Base-by-base conservation (phyloP, 441 rosid genomes). In the Gossypium aridum region DNA sequence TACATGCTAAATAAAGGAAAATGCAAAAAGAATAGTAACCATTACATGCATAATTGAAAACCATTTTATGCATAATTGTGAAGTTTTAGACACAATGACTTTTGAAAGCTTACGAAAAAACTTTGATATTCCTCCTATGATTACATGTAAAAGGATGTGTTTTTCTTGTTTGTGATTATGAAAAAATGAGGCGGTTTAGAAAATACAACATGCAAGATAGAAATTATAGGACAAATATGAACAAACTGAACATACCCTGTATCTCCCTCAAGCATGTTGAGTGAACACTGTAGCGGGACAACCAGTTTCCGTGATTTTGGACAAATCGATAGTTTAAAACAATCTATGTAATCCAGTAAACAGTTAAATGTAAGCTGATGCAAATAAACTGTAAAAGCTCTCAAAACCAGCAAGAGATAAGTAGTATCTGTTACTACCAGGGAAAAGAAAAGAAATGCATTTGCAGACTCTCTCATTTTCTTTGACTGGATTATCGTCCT, bases 221-320 rank as follows among this genome's bases (percentile, higher is more conserved):
- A 20, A 17, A 23, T 14, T 8, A 23, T 25, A 31, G 6, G 45
- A 49, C 12, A 59, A 64, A 19, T 4, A 6, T 4, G 66, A 71
- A 64, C 57, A 0, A 25, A 69, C 23, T 51, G n/a, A 69, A 69
- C 83, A 66, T 81, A 92, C 98, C 98, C 97, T 0, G 96, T 95
- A 82, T 91, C 99, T 78, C 99, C 99, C 87, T 92, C 93, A 77
- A 92, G 93, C 92, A 95, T 92, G 83, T 95, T 91, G 68, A 90
- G 87, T 6, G 98, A 92, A 81, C 99, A 91, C 20, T 79, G 83
- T 62, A 95, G 70, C 0, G 89, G 86, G 84, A 95, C 78, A 78
- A 83, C 79, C 76, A 95, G 75, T 39, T 87, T 88, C 72, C 77
- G 76, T 2, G 92, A 82, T 51, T 61, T 77, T 59, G 86, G 89